Percentiles rank a stretch among this genome's conserved stretches.
Evolutionary conservation across 1,139 yeast species (phyloP).

Genomic region (Zygoascus hellenicus): DNA sequence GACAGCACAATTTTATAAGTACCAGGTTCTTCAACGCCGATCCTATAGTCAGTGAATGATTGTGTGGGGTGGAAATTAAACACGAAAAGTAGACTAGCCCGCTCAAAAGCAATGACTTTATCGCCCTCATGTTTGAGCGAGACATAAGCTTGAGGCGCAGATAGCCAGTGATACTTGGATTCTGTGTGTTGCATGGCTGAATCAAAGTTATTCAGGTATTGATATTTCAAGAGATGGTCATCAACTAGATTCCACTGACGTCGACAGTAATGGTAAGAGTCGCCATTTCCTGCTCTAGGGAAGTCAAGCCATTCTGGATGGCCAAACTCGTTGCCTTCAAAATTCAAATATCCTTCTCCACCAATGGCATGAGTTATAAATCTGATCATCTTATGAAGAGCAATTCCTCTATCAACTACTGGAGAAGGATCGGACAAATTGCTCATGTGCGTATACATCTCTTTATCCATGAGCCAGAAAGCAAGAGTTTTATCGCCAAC

Average conservation of each 20-base stretch:
- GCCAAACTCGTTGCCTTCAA: conserved; percentile 97
- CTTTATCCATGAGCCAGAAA: conserved; percentile 98
- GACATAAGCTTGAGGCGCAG: conserved; percentile 75
- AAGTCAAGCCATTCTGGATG: conserved; percentile 99
- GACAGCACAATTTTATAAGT: conserved; percentile 67
- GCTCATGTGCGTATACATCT: conserved; percentile 96
- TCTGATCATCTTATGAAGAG: conserved; percentile 86
- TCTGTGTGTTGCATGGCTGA: conserved; percentile 77
- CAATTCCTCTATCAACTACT: conserved; percentile 78
- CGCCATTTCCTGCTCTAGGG: conserved; percentile 83
- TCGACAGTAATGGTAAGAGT: conserved; percentile 89
- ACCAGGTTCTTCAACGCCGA: conserved; percentile 83
- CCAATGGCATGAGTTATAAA: conserved; percentile 82
- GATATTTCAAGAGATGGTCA: conserved; percentile 75
- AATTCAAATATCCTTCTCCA: conserved; percentile 93
- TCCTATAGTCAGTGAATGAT: conserved; percentile 78
- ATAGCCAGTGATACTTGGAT: conserved; percentile 61
- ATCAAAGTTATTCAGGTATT: conserved; percentile 72
- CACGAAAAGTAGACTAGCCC: conserved; percentile 76
- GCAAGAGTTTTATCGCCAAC: conserved; percentile 97
- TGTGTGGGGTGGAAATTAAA: conserved; percentile 86
- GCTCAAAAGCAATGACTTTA: conserved; percentile 81
- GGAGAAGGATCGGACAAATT: conserved; percentile 64
- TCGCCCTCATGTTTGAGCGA: conserved; percentile 85
- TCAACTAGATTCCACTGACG: conserved; percentile 85